Conservation (phyloP, 2,329 filamentous ascomycete species). For the Aspergillus glaucus region DNA sequence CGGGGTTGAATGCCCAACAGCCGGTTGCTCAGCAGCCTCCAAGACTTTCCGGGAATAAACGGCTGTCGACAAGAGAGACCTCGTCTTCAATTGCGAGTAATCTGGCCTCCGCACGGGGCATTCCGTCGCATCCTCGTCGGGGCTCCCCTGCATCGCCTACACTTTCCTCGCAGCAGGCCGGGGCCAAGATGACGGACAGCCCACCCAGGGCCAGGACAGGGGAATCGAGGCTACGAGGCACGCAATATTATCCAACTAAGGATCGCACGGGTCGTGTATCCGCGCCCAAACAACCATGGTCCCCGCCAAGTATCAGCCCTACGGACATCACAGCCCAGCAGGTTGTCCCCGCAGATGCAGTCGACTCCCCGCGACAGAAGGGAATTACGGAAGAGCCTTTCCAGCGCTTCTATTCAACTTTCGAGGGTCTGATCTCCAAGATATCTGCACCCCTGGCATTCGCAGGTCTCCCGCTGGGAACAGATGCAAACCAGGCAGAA, state of each 20-base stretch:
- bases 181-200: slow-evolving; percentile 60
- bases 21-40: slow-evolving; percentile 24
- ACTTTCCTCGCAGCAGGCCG: slow-evolving; percentile 65
- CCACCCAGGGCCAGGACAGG: slow-evolving; percentile 36
- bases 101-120: slow-evolving; percentile 77
- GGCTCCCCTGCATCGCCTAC: slow-evolving; percentile 65
- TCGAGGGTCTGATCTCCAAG: slow-evolving; percentile 79
- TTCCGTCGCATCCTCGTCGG: slow-evolving; percentile 50
- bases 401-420: slow-evolving; percentile 83
- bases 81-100: slow-evolving; percentile 79
- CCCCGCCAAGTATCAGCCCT: slow-evolving; percentile 27
- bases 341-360: slow-evolving; percentile 22
- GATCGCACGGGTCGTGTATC: slow-evolving; percentile 19
- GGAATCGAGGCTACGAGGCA: slow-evolving; percentile 21
- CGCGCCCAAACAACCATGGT: slow-evolving; percentile 26
- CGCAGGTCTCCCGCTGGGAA: slow-evolving; percentile 74
- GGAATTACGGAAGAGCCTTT: slow-evolving; percentile 65
- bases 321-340: slow-evolving; percentile 30
- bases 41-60: slow-evolving; percentile 33
- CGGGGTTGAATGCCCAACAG: slow-evolving; percentile 11
- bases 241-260: slow-evolving; percentile 14
- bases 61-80: slow-evolving; percentile 58
- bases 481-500: slow-evolving; percentile 31
- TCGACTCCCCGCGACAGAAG: slow-evolving; percentile 18
- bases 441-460: slow-evolving; percentile 89